These are phyloP conservation scores for Rhodotorula sphaerocarpa DNA, from an alignment of 768 basidiomycete species.

Conservation along the genomic window DNA sequence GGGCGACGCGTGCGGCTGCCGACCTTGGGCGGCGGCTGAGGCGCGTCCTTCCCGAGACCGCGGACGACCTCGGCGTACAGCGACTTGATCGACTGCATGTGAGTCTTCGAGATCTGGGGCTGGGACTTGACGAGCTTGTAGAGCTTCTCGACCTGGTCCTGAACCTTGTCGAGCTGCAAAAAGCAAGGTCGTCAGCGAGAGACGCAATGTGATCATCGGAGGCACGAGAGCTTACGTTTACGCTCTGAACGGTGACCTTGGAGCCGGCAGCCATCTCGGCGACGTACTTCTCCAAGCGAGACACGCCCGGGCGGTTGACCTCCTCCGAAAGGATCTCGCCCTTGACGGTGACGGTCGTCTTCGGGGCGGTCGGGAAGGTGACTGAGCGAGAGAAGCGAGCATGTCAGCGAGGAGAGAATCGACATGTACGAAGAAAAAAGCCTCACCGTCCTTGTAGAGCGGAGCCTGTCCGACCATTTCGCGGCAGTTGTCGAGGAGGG, in stretches of 20 bases:
- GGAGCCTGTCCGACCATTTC: conserved; percentile 77
- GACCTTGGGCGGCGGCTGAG: conserved; percentile 48
- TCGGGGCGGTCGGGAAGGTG: conserved; percentile 95
- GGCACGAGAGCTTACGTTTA: conserved; percentile 59
- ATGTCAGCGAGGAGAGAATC: conserved; percentile 51
- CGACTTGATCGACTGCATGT: conserved; percentile 87
- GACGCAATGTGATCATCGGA: neutral
- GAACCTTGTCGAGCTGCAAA: conserved; percentile 66
- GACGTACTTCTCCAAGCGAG: conserved; percentile 92
- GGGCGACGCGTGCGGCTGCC: conserved; percentile 70
- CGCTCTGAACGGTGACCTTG: conserved; percentile 62
- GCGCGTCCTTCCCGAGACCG: conserved; percentile 67
- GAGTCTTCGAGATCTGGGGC: conserved; percentile 91
- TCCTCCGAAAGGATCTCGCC: conserved; percentile 93
- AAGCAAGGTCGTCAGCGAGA: neutral
- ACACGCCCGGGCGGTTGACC: conserved; percentile 88
- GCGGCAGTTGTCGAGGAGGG: conserved; percentile 84
- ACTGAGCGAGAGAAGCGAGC: conserved; percentile 45
- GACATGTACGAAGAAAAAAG: no score
- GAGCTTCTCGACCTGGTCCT: conserved; percentile 89
- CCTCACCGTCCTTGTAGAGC: conserved; percentile 67
- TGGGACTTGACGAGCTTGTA: conserved; percentile 97
- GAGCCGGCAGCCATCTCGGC: conserved; percentile 85
- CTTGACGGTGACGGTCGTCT: conserved; percentile 83
- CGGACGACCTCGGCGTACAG: conserved; percentile 94